Conservation (phyloP, 768 basidiomycete genomes). For the Rhodotorula graminis region DNA sequence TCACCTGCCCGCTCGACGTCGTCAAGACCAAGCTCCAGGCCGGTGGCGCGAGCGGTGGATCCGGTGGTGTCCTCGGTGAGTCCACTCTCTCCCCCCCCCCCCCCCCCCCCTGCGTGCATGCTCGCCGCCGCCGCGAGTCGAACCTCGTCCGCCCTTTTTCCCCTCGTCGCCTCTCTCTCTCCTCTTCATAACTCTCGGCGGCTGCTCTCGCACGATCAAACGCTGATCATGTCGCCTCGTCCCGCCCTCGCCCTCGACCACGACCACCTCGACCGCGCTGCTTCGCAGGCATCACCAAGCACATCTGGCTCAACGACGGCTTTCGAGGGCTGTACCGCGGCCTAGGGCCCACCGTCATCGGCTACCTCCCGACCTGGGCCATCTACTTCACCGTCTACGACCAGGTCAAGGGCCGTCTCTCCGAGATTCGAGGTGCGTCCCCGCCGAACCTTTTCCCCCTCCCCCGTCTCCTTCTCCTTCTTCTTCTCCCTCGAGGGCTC, state of each 20-base stretch:
- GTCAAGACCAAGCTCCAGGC: slow-evolving; percentile 97
- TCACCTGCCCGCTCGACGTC: slow-evolving; percentile 95
- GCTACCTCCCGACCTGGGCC: slow-evolving; percentile 98
- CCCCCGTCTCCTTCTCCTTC: too few species aligned
- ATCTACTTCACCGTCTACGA: slow-evolving; percentile 99
- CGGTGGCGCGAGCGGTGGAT: slow-evolving; percentile 54
- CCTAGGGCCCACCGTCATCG: slow-evolving; percentile 91
- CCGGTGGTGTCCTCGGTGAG: slow-evolving; percentile 65
- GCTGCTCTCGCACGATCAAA: background rate
- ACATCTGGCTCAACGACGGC: slow-evolving; percentile 64
- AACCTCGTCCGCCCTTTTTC: background rate
- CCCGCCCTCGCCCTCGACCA: background rate
- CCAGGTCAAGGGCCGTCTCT: slow-evolving; percentile 67
- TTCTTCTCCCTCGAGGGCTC: background rate
- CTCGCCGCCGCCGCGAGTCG: background rate
- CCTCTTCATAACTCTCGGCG: background rate
- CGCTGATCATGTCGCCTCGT: background rate
- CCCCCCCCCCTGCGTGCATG: background rate
- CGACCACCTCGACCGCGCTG: too few species aligned
- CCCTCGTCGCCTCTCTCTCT: background rate
- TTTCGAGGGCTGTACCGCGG: slow-evolving; percentile 89
- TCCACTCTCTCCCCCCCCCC: slow-evolving; percentile 18
- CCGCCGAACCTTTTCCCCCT: slow-evolving; percentile 47
- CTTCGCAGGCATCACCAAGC: slow-evolving; percentile 55
- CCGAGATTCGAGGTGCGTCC: slow-evolving; percentile 32